Evolutionary conservation across 2,329 filamentous ascomycete species (phyloP).

Genomic region (Leptodontidium sp.): DNA sequence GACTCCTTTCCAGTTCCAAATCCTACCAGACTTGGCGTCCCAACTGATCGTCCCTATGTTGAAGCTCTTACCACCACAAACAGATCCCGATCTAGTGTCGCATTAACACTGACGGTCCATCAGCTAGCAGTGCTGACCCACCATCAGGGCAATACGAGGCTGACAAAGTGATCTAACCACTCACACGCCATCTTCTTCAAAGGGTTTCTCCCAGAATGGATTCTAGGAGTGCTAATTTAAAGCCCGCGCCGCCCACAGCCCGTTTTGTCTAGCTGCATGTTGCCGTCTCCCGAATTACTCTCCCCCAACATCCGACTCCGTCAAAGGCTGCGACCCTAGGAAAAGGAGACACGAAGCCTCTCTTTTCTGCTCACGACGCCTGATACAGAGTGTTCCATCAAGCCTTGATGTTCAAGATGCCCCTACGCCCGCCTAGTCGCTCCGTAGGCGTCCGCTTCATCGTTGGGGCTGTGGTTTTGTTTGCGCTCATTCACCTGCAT

Average conservation of each 20-base stretch:
- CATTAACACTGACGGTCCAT: slow-evolving; percentile 6
- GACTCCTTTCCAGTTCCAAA: neutral
- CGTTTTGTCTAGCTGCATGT: slow-evolving; percentile 9
- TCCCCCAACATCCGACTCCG: slow-evolving; percentile 1
- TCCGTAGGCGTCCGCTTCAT: slow-evolving; percentile 15
- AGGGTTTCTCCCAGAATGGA: slow-evolving; percentile 2
- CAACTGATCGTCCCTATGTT: neutral
- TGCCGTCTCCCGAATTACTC: slow-evolving; percentile 1
- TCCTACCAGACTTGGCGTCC: neutral
- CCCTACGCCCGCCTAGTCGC: slow-evolving; percentile 14
- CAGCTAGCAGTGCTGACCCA: slow-evolving; percentile 2
- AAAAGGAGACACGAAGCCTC: slow-evolving; percentile 13
- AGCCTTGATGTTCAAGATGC: slow-evolving; percentile 1
- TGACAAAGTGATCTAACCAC: slow-evolving; percentile 10
- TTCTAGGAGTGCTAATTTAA: neutral
- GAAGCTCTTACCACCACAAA: slow-evolving; percentile 2
- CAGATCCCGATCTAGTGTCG: slow-evolving; percentile 7
- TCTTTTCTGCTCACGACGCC: neutral
- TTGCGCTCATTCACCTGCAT: slow-evolving; percentile 14
- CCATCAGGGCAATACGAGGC: slow-evolving; percentile 2
- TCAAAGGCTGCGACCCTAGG: neutral
- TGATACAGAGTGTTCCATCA: neutral
- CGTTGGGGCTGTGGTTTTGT: neutral
- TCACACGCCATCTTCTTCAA: neutral
- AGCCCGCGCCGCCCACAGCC: slow-evolving; percentile 15